phyloP scores from a whole-genome alignment of 2,329 filamentous ascomycete species.

The Alternaria sp. region DNA sequence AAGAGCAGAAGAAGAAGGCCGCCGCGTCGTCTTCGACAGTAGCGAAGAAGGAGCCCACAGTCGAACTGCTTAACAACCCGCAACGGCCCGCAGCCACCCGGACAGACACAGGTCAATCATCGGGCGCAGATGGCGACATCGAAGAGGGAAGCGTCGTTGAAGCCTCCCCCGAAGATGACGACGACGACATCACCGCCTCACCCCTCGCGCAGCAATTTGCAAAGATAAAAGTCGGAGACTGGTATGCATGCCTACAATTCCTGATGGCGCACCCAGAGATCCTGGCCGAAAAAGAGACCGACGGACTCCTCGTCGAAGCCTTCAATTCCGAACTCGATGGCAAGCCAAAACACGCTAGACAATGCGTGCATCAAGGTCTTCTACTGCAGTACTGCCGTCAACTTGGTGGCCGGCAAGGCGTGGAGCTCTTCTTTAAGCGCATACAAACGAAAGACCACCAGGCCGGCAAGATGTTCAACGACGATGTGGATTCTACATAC shows the following conservation, averaged over 20 bases:
- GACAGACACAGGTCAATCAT: conserved; percentile 59
- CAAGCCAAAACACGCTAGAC: conserved; percentile 77
- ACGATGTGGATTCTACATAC: conserved; percentile 92
- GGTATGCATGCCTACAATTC: conserved; percentile 76
- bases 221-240: conserved; percentile 78
- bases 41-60: conserved; percentile 33
- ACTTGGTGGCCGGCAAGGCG: conserved; percentile 86
- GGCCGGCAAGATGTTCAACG: conserved; percentile 87
- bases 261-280: conserved; percentile 81
- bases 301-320: conserved; percentile 88
- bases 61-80: conserved; percentile 81
- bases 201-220: conserved; percentile 82
- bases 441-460: conserved; percentile 91
- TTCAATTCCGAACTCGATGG: conserved; percentile 87
- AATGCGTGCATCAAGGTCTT: conserved; percentile 92
- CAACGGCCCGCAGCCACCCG: conserved; percentile 49
- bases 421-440: conserved; percentile 93
- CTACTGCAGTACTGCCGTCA: conserved; percentile 94
- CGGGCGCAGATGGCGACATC: conserved; percentile 69
- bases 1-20: conserved; percentile 25
- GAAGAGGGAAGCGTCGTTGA: conserved; percentile 61
- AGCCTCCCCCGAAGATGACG: conserved; percentile 50
- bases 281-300: conserved; percentile 84
- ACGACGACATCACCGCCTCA: conserved; percentile 79
- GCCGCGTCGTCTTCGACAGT: conserved; percentile 37